Evolutionary conservation across 2,329 filamentous ascomycete genomes (phyloP), one percentile per base, ranked within the genome.

Genomic region (Nemania bipapillata): DNA sequence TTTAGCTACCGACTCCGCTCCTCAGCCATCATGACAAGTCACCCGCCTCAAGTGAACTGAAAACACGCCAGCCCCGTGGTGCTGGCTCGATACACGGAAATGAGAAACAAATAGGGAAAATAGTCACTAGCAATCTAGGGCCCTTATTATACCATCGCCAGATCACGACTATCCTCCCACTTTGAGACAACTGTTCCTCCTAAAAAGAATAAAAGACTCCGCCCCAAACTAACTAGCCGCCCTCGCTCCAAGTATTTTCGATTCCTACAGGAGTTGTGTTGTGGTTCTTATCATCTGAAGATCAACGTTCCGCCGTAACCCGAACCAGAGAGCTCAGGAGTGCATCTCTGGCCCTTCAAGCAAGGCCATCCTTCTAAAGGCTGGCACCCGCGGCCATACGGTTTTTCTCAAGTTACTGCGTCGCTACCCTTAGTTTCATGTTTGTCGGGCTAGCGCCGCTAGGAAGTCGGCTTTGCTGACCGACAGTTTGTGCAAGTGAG

Each of bases 81-180:
- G 17, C 40, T 54, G 24, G 49, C 49, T 63, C 45, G 4, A 35
- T n/a, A 37, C 54, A 40, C 50, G 53, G 20, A 24, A 24, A 64
- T 53, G 26, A 61, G 7, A 24, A 22, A 12, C 45, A 52, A 37
- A 40, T 24, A 20, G 9, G 45, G 28, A 28, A 50, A 1, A 4
- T 24, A 11, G 24, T 26, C n/a, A 45, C 24, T 28, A 40, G 26
- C 5, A 7, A 7, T 42, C n/a, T 30, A 9, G n/a, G 17, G 17
- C 24, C 30, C 17, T n/a, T 15, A 63, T 63, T 12, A n/a, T 7
- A 17, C 40, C 26, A 6, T 35, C 49, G 11, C 49, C 49, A 30
- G 6, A 17, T 24, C n/a, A 8, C 12, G 35, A 20, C 42, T 24
- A 11, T 28, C 17, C 28, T 17, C 35, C 28, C 17, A 30, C 15